Evolutionary conservation across 2,329 filamentous ascomycete species (phyloP).

Genomic region (Xylariaceae sp.): DNA sequence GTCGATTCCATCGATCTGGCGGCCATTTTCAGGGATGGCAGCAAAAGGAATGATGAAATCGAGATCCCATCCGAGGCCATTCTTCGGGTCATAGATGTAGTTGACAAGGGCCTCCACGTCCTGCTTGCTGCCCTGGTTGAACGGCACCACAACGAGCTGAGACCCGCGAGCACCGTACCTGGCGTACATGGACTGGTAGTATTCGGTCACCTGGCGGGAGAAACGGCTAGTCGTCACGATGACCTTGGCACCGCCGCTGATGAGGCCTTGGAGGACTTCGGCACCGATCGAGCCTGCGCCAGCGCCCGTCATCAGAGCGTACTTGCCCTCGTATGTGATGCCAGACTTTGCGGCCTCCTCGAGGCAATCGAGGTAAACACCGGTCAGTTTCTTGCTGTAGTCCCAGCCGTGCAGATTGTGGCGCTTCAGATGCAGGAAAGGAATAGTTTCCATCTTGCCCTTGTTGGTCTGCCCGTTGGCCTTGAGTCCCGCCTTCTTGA

Average conservation of each 20-base stretch:
- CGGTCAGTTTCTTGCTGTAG: slow-evolving; percentile 98
- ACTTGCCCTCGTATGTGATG: slow-evolving; percentile 89
- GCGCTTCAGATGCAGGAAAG: slow-evolving; percentile 94
- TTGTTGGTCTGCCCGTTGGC: slow-evolving; percentile 56
- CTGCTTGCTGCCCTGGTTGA: slow-evolving; percentile 98
- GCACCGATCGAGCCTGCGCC: slow-evolving; percentile 97
- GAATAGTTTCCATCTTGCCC: slow-evolving; percentile 94
- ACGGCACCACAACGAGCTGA: slow-evolving; percentile 94
- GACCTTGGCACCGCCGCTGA: slow-evolving; percentile 95
- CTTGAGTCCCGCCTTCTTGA: slow-evolving; percentile 47
- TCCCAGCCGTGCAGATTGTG: slow-evolving; percentile 94
- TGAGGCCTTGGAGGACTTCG: slow-evolving; percentile 89
- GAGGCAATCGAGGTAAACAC: slow-evolving; percentile 84
- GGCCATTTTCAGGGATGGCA: slow-evolving; percentile 94
- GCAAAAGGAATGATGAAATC: slow-evolving; percentile 96
- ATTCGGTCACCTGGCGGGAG: slow-evolving; percentile 95
- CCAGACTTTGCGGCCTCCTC: slow-evolving; percentile 83
- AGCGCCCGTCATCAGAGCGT: slow-evolving; percentile 96
- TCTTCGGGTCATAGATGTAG: slow-evolving; percentile 96
- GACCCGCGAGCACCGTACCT: slow-evolving; percentile 90
- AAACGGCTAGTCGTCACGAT: slow-evolving; percentile 95
- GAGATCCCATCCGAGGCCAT: slow-evolving; percentile 94
- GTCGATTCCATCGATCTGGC: slow-evolving; percentile 94
- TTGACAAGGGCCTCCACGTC: slow-evolving; percentile 90
- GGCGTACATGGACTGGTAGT: slow-evolving; percentile 98